These are phyloP conservation scores for barrel medic (Medicago truncatula) DNA, from an alignment of 306 rosid genomes.

Conservation along the genomic window DNA sequence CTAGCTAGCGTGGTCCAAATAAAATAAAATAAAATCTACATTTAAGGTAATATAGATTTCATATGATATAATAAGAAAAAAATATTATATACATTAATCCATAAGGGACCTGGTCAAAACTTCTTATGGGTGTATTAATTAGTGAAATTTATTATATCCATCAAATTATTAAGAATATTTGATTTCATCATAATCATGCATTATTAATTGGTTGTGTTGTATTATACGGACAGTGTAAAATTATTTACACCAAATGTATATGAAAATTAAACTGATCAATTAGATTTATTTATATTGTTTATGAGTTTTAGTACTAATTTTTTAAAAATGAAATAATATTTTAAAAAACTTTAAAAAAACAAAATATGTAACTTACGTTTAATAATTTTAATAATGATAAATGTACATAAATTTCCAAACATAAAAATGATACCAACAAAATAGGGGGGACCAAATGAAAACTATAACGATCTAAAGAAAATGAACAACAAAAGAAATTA, in stretches of 20 bases:
- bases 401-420: neutral
- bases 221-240: no score
- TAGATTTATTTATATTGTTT: neutral
- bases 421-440: neutral
- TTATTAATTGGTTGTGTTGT: no score
- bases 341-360: no score
- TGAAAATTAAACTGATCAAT: no score
- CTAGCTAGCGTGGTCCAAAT: constrained; percentile 43
- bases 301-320: neutral
- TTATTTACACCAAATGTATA: no score
- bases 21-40: neutral
- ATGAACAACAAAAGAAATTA: no score
- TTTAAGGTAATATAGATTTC: neutral
- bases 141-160: no score
- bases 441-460: neutral
- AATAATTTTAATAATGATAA: neutral
- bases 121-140: neutral
- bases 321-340: neutral
- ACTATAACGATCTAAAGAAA: no score
- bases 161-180: no score
- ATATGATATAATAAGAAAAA: neutral
- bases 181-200: no score
- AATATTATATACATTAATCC: neutral
- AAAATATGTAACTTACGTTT: no score
- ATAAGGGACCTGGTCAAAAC: neutral